These are phyloP conservation scores for Lactarius psammicola DNA, from an alignment of 768 basidiomycete species.

Conservation along the genomic window DNA sequence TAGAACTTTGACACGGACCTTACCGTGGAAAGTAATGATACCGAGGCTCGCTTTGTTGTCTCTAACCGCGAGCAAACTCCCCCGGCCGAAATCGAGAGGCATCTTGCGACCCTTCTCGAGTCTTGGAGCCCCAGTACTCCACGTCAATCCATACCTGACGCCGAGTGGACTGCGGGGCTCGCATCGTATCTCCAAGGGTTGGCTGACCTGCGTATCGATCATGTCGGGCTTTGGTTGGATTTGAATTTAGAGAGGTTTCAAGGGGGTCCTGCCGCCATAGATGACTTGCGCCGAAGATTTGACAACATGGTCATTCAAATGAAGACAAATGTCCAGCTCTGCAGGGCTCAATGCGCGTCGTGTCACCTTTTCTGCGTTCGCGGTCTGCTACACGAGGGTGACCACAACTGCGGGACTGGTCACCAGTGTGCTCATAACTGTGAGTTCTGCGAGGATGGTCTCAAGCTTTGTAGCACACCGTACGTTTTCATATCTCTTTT, in stretches of 20 bases:
- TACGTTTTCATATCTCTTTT: conserved; percentile 34
- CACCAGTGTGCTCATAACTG: conserved; percentile 50
- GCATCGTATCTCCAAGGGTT: conserved; percentile 40
- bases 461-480: conserved; percentile 45
- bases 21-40: conserved; percentile 40
- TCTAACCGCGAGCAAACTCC: conserved; percentile 27
- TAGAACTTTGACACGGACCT: conserved; percentile 55
- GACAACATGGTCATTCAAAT: conserved; percentile 45
- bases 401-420: conserved; percentile 50
- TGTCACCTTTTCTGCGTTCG: conserved; percentile 53
- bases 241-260: conserved; percentile 50
- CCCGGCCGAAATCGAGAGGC: conserved; percentile 31
- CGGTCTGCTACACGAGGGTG: conserved; percentile 42
- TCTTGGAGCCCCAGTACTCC: conserved; percentile 36
- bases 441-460: conserved; percentile 40
- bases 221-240: conserved; percentile 51
- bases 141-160: conserved; percentile 41
- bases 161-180: conserved; percentile 43
- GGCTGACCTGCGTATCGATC: conserved; percentile 44
- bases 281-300: conserved; percentile 44
- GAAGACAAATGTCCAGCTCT: conserved; percentile 46
- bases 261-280: conserved; percentile 43
- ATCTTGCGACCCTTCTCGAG: conserved; percentile 30
- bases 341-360: conserved; percentile 44
- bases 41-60: conserved; percentile 37